Base-by-base conservation (phyloP, 768 basidiomycete genomes). In the Galerina marginata region DNA sequence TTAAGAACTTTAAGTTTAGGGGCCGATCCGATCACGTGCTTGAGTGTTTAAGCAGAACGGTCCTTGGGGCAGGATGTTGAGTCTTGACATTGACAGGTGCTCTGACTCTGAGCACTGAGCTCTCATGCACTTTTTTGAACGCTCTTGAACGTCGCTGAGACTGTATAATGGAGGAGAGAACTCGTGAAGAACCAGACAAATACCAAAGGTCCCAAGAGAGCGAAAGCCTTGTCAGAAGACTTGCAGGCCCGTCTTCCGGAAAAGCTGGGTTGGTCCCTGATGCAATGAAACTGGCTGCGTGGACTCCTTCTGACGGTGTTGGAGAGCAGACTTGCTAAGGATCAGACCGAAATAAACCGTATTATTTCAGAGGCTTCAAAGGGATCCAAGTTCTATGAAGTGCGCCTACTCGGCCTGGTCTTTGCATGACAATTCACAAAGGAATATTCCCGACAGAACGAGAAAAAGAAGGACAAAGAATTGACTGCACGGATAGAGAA, bases 321-420 rank as follows among this genome's bases (percentile, higher is more conserved):
- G 29, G 29, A 33, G n/a, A 26, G 1, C 62, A 89, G 91, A 54
- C 82, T 93, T 59, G 83, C 89, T 7, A 85, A 85, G 62, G 91
- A 93, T 66, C 91, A 93, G 68, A 81, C 85, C 36, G 93, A 93
- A 69, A 91, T 96, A 46, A 96, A 95, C 66, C 86, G 85, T 15
- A 84, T 95, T 56, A 97, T 96, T 53, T 91, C 92, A 1, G 92
- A 96, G 54, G 94, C 87, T 15, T 95, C 92, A 6, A 95, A 93
- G 70, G 95, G 95, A 3, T 96, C 94, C 26, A 95, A 94, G 75
- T 98, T 91, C 74, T 96, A 93, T 71, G 87, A 94, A 79, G 90
- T 85, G 71, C 68, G 79, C 63, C 6, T 56, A 50, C n/a, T 23
- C 23, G 16, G 23, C 11, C 3, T 23, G 43, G 25, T 23, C 33